A percentile compares a stretch with the other conserved stretches of the same genome.
Evolutionary conservation across 2,329 filamentous ascomycete genomes (phyloP).

Genomic region (Chaetomiaceae sp.): DNA sequence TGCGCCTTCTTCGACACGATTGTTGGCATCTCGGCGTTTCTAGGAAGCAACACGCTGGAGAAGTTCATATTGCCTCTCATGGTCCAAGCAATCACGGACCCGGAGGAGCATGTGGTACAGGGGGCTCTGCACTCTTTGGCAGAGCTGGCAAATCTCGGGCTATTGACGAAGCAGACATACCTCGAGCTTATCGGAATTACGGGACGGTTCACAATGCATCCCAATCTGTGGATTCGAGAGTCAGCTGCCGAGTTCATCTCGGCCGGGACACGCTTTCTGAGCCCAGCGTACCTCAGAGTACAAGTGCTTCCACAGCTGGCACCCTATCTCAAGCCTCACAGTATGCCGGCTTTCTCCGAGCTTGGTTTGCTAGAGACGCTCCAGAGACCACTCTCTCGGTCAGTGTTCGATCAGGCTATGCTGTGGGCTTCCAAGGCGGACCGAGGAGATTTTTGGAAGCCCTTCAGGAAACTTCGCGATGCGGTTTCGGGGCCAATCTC

Average conservation of each 20-base stretch:
- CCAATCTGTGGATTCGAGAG: slow-evolving; percentile 91
- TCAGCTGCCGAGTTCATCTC: slow-evolving; percentile 79
- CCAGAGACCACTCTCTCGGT: slow-evolving; percentile 71
- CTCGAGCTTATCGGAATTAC: slow-evolving; percentile 86
- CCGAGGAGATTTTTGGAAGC: slow-evolving; percentile 81
- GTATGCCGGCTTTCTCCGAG: slow-evolving; percentile 62
- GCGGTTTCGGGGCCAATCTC: slow-evolving; percentile 58
- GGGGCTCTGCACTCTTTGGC: slow-evolving; percentile 82
- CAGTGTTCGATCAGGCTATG: slow-evolving; percentile 77
- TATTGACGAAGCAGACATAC: slow-evolving; percentile 75
- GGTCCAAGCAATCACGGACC: slow-evolving; percentile 87
- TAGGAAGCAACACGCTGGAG: slow-evolving; percentile 83
- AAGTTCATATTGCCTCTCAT: slow-evolving; percentile 94
- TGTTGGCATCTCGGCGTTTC: slow-evolving; percentile 83
- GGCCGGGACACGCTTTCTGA: slow-evolving; percentile 67
- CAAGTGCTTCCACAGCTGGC: slow-evolving; percentile 74
- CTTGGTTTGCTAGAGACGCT: slow-evolving; percentile 71
- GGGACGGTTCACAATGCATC: slow-evolving; percentile 82
- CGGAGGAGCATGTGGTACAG: slow-evolving; percentile 90
- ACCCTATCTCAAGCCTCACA: slow-evolving; percentile 71
- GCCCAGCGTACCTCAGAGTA: slow-evolving; percentile 74
- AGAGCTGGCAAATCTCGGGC: slow-evolving; percentile 77
- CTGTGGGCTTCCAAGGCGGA: slow-evolving; percentile 80
- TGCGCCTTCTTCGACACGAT: slow-evolving; percentile 96
- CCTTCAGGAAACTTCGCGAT: slow-evolving; percentile 59